A percentile compares a stretch with the other conserved stretches of the same genome.
Conservation (phyloP, 2,329 filamentous ascomycete genomes). For the Sclerotinia sclerotiorum region DNA sequence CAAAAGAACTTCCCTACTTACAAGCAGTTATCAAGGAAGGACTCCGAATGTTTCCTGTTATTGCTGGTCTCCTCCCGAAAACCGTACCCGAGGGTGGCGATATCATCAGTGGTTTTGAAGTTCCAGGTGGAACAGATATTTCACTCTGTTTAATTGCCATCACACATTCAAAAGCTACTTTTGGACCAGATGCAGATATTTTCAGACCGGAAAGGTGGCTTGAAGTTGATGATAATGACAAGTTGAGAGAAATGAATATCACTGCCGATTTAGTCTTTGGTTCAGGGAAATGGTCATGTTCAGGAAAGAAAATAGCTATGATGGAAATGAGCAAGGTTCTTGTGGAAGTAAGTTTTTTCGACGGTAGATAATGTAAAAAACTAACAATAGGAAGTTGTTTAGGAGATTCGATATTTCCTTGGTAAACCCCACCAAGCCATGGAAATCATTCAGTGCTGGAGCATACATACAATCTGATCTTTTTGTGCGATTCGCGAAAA, state of each 20-base stretch:
- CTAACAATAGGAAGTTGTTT: neutral
- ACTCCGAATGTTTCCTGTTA: constrained; percentile 48
- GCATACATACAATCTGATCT: neutral
- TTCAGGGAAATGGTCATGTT: constrained; percentile 46
- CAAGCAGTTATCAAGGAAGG: constrained; percentile 51
- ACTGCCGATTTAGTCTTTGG: constrained; percentile 48
- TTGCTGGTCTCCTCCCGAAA: constrained; percentile 36
- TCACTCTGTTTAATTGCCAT: neutral
- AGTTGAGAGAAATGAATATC: constrained; percentile 40
- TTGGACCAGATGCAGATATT: constrained; percentile 42
- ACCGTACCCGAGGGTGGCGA: constrained; percentile 27
- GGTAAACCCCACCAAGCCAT: neutral
- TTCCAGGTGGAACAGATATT: constrained; percentile 18
- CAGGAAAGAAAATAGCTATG: constrained; percentile 49
- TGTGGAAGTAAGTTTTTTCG: constrained; percentile 44
- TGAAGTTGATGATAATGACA: constrained; percentile 32
- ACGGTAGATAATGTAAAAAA: neutral
- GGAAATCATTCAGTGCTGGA: neutral
- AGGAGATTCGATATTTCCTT: constrained; percentile 8
- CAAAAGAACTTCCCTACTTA: constrained; percentile 45
- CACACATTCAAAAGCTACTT: constrained; percentile 26
- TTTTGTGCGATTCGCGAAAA: neutral
- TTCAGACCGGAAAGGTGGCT: constrained; percentile 54
- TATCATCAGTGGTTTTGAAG: constrained; percentile 23
- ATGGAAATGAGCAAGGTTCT: constrained; percentile 52